phyloP scores from a whole-genome alignment of 371 early-diverging fungal genomes.

The Rozella allomycis region DNA sequence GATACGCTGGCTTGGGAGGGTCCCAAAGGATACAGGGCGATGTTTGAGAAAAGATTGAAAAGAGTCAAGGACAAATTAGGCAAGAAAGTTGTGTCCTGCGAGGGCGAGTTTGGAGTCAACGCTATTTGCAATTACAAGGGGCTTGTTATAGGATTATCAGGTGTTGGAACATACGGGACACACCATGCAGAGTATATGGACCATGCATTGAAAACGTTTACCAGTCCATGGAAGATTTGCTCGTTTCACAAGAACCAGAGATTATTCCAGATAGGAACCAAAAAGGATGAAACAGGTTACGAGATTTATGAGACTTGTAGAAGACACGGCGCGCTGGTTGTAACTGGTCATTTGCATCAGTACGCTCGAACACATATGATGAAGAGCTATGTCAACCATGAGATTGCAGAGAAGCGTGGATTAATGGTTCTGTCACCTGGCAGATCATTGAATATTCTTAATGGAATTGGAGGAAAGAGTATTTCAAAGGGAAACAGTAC shows the following conservation, averaged over 20 bases:
- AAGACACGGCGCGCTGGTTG: constrained; percentile 12
- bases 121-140: constrained; percentile 8
- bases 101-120: constrained; percentile 14
- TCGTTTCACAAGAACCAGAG: constrained; percentile 19
- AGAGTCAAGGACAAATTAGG: not conserved
- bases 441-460: constrained; percentile 8
- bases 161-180: constrained; percentile 13
- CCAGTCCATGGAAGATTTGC: constrained; percentile 12
- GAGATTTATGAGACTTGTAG: constrained; percentile 12
- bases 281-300: constrained; percentile 16
- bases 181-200: constrained; percentile 9
- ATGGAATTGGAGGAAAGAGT: constrained; percentile 14
- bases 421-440: constrained; percentile 9
- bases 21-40: constrained; percentile 7
- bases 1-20: constrained; percentile 11
- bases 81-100: constrained; percentile 5
- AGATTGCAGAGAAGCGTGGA: constrained; percentile 1
- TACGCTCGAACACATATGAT: constrained; percentile 12
- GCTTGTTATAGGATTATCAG: constrained; percentile 11
- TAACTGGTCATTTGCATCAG: constrained; percentile 14
- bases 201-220: constrained; percentile 2
- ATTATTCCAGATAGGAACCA: constrained; percentile 13
- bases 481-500: constrained; percentile 8
- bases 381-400: constrained; percentile 6
- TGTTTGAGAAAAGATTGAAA: constrained; percentile 3